Percentiles rank a stretch among this genome's conserved stretches.
Conservation (phyloP, 257 asterid species). For the Eustoma russellianum region DNA sequence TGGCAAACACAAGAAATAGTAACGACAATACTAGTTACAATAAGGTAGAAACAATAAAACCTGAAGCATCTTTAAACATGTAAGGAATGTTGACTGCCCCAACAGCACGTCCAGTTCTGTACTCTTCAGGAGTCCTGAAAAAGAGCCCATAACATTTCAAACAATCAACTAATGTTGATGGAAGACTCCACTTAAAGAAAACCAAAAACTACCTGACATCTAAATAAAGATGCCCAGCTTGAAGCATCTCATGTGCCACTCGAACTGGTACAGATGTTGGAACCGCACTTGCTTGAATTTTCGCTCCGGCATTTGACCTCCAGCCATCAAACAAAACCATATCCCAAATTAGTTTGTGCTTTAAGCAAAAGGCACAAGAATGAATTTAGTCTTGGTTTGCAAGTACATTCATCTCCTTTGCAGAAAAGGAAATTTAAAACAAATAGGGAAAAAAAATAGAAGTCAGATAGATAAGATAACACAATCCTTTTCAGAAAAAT, state of each 20-base stretch:
- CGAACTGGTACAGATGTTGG: conserved; percentile 78
- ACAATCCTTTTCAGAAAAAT: too few relatives aligned
- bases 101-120: conserved; percentile 44
- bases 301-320: conserved; percentile 29
- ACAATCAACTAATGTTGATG: neutral
- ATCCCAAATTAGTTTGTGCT: too few relatives aligned
- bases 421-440: too few relatives aligned
- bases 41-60: conserved; percentile 12
- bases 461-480: too few relatives aligned
- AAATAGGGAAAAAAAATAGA: too few relatives aligned
- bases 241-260: conserved; percentile 66
- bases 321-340: conserved; percentile 18
- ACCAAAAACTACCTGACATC: conserved; percentile 50
- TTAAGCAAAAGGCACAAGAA: too few relatives aligned
- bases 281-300: conserved; percentile 23
- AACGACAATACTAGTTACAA: neutral
- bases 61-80: conserved; percentile 52
- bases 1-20: neutral
- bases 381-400: too few relatives aligned
- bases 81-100: conserved; percentile 74
- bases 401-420: too few relatives aligned
- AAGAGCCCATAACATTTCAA: neutral
- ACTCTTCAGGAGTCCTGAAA: conserved; percentile 65
- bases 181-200: neutral
- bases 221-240: conserved; percentile 64